Percentiles rank a stretch among this genome's conserved stretches.
phyloP scores from a whole-genome alignment of 2,329 filamentous ascomycete genomes.

The Pseudocercospora pini-densiflorae region DNA sequence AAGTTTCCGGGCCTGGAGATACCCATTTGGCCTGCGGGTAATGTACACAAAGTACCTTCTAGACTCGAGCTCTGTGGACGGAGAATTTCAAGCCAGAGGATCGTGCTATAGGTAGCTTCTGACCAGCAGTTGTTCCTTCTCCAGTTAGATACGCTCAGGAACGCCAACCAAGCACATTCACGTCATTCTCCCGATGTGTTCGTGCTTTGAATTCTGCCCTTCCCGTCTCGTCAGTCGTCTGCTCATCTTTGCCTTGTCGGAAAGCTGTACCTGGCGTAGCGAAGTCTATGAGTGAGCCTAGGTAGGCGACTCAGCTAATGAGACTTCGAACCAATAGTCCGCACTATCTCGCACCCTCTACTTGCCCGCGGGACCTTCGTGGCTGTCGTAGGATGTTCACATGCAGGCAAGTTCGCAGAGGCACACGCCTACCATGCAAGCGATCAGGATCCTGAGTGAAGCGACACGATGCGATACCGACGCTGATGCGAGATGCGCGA shows the following conservation, averaged over 20 bases:
- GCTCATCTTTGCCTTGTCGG: neutral
- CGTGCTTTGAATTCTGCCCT: neutral
- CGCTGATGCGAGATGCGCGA: neutral
- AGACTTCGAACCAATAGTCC: neutral
- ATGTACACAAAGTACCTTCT: neutral
- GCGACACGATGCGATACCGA: neutral
- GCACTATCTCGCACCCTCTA: neutral
- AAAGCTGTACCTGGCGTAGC: neutral
- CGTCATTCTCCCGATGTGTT: neutral
- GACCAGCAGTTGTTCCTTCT: conserved; percentile 3
- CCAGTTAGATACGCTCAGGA: conserved; percentile 4
- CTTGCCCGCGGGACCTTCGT: neutral
- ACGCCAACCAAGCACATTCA: neutral
- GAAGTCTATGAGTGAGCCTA: neutral
- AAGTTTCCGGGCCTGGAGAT: neutral
- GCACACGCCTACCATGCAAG: neutral
- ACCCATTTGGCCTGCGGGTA: neutral
- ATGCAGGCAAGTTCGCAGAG: neutral
- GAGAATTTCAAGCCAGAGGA: conserved; percentile 13
- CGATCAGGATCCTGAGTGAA: neutral
- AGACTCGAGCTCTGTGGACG: conserved; percentile 12
- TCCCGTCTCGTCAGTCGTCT: neutral
- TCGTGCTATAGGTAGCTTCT: conserved; percentile 7
- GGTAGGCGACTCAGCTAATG: neutral
- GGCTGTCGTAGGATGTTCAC: neutral